phyloP scores from a whole-genome alignment of 495 filamentous ascomycete species.

The Penicillium goetzii region DNA sequence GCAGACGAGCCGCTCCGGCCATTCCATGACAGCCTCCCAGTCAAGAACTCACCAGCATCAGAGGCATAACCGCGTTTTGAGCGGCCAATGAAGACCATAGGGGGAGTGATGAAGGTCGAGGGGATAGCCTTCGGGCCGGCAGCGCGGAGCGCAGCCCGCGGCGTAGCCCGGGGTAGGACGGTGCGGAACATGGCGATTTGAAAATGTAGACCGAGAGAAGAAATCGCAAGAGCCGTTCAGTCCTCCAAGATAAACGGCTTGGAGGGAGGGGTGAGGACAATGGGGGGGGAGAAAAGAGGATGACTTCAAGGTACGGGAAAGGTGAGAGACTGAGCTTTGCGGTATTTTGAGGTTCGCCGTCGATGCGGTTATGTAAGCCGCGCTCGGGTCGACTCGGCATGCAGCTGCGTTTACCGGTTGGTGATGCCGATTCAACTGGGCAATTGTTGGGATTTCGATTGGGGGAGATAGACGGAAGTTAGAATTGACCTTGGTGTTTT shows the following conservation, averaged over 20 bases:
- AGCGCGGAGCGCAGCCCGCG: slow-evolving; percentile 64
- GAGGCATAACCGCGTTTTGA: slow-evolving; percentile 76
- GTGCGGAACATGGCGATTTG: slow-evolving; percentile 69
- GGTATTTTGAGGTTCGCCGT: slow-evolving; percentile 32
- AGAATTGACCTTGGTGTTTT: not conserved
- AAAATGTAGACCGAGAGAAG: slow-evolving; percentile 33
- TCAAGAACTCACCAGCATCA: slow-evolving; percentile 67
- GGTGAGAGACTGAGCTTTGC: slow-evolving; percentile 39
- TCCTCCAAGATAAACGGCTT: slow-evolving; percentile 36
- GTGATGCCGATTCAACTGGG: slow-evolving; percentile 2
- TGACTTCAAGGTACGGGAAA: slow-evolving; percentile 36
- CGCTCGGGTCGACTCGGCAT: slow-evolving; percentile 33
- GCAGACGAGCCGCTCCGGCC: slow-evolving; percentile 9
- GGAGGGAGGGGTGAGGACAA: slow-evolving; percentile 29
- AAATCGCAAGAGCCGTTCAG: slow-evolving; percentile 27
- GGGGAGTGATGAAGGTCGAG: slow-evolving; percentile 61
- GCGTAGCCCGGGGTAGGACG: slow-evolving; percentile 67
- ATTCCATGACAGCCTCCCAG: slow-evolving; percentile 2
- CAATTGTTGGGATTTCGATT: slow-evolving; percentile 4
- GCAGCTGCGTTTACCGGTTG: slow-evolving; percentile 15
- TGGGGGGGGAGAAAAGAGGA: slow-evolving; percentile 26
- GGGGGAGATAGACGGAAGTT: not conserved
- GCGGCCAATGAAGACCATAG: slow-evolving; percentile 58
- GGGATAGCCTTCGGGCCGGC: slow-evolving; percentile 48
- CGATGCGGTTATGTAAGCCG: slow-evolving; percentile 30